Evolutionary conservation across 192 early-diverging fungal species (phyloP).

Genomic region (Linnemannia hyalina): DNA sequence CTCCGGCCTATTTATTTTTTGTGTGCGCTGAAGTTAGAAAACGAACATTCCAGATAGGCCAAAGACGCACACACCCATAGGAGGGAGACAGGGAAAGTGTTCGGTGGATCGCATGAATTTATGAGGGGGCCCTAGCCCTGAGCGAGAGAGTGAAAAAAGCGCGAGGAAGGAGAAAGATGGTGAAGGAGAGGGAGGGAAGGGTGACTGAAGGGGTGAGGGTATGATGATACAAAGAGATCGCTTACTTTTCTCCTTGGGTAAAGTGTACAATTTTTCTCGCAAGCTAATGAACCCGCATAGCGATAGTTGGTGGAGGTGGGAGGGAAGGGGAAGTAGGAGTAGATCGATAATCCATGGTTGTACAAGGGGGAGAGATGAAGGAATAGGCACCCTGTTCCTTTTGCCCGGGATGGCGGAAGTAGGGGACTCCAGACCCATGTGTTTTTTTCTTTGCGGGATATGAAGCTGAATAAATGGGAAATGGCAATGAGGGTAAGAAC

Average conservation of each 20-base stretch:
- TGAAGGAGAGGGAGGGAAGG: neutral
- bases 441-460: neutral
- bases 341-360: neutral
- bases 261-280: neutral
- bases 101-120: neutral
- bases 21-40: neutral
- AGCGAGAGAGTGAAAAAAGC: neutral
- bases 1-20: neutral
- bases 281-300: neutral
- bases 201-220: neutral
- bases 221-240: neutral
- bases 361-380: neutral
- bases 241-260: no score
- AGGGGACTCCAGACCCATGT: neutral
- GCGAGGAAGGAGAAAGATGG: neutral
- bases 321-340: neutral
- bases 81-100: neutral
- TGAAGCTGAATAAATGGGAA: neutral
- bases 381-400: neutral
- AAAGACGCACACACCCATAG: neutral
- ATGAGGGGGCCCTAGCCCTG: neutral
- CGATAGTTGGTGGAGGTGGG: neutral
- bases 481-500: no score
- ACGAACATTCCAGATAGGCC: slow-evolving; percentile 3
- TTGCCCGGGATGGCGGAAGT: neutral